Conservation (phyloP, 83 land plant genomes). For the Diphasiastrum complanatum region DNA sequence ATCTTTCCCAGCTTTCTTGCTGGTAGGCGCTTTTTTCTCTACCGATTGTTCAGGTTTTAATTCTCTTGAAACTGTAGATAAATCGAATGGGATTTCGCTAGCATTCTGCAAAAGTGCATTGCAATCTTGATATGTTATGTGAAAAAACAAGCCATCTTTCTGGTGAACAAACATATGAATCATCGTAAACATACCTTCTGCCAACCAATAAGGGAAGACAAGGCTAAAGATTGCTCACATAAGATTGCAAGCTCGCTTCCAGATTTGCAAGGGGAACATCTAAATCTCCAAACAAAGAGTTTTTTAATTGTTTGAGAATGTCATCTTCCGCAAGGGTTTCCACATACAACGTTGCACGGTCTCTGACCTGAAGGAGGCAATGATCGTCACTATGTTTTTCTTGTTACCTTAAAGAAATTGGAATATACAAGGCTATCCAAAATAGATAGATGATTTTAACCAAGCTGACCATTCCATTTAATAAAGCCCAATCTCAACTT, state of each 20-base stretch:
- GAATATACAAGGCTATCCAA: no score
- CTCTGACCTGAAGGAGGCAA: conserved; percentile 61
- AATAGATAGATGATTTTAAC: no score
- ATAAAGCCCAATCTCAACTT: no score
- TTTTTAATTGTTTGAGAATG: conserved; percentile 43
- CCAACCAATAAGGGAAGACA: background rate
- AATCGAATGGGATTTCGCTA: conserved; percentile 72
- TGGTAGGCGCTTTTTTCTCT: conserved; percentile 84
- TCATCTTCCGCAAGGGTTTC: conserved; percentile 53
- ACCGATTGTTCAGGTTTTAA: conserved; percentile 63
- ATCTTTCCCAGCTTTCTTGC: conserved; percentile 68
- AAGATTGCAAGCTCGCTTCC: conserved; percentile 74
- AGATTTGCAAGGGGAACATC: conserved; percentile 70
- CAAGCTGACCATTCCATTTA: no score
- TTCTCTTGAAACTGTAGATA: conserved; percentile 68
- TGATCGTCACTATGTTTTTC: background rate
- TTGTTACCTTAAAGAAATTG: conserved; percentile 3
- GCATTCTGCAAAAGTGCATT: conserved; percentile 44
- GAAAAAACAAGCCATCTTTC: background rate
- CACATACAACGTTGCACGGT: conserved; percentile 85
- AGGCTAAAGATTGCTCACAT: conserved; percentile 41
- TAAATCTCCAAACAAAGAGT: conserved; percentile 61
- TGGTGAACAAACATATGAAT: conserved; percentile 1
- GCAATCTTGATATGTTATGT: background rate
- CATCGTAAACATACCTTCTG: background rate